A percentile compares a stretch with the other conserved stretches of the same genome.
phyloP scores from a whole-genome alignment of 768 basidiomycete genomes.

The Mrakia blollopis region DNA sequence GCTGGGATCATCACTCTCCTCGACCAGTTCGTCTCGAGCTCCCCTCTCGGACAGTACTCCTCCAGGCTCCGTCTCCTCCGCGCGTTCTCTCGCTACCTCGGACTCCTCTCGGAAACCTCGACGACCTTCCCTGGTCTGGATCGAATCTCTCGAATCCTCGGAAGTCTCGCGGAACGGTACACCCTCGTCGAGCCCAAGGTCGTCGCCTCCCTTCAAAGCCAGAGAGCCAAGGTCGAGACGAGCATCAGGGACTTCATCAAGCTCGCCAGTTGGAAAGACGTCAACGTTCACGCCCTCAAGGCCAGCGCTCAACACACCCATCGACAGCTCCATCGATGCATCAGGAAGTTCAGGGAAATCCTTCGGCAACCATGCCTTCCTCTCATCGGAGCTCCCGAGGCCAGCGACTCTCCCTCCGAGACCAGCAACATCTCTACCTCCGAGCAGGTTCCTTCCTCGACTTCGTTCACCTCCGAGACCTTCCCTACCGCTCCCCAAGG shows the following conservation, averaged over 20 bases:
- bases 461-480: not conserved
- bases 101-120: conserved; percentile 43
- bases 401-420: conserved; percentile 12
- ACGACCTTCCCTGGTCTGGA: conserved; percentile 44
- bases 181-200: conserved; percentile 56
- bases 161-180: conserved; percentile 61
- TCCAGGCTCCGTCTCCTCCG: conserved; percentile 62
- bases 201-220: conserved; percentile 51
- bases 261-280: conserved; percentile 95
- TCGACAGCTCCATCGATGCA: conserved; percentile 78
- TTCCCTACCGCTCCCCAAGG: conserved; percentile 5
- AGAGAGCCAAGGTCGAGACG: conserved; percentile 64
- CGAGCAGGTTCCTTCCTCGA: not conserved
- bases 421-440: not conserved
- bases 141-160: conserved; percentile 58
- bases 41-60: conserved; percentile 78
- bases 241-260: conserved; percentile 82
- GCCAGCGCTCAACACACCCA: conserved; percentile 87
- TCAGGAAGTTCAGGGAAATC: conserved; percentile 85
- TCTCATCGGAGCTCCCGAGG: conserved; percentile 25
- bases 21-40: conserved; percentile 67
- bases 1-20: conserved; percentile 57
- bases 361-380: conserved; percentile 60
- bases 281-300: conserved; percentile 88
- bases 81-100: conserved; percentile 59